phyloP scores from a whole-genome alignment of 139 green algal species.

The Yamagishiella unicocca region DNA sequence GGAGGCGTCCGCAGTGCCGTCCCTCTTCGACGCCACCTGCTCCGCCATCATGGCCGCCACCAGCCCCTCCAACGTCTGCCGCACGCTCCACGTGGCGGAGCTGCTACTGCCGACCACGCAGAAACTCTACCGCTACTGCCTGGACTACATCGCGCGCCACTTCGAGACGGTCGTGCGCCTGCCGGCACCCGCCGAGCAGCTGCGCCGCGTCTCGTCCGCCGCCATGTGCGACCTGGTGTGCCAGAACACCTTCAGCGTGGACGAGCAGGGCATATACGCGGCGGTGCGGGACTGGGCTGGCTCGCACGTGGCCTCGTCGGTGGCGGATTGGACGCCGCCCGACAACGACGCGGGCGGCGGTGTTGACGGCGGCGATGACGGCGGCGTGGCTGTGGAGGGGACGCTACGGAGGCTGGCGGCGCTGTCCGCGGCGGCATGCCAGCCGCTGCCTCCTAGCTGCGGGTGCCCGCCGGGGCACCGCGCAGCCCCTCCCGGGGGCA shows the following conservation, averaged over 20 bases:
- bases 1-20: background rate
- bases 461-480: too few species aligned
- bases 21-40: conserved; percentile 25
- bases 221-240: conserved; percentile 48
- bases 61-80: conserved; percentile 34
- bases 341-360: background rate
- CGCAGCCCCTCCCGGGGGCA: too few species aligned
- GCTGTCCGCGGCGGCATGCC: background rate
- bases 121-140: conserved; percentile 58
- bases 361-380: background rate
- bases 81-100: conserved; percentile 50
- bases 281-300: conserved; percentile 15
- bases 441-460: too few species aligned
- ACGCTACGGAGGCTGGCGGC: too few species aligned
- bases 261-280: conserved; percentile 54
- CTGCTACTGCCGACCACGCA: conserved; percentile 61
- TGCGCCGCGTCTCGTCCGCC: conserved; percentile 5
- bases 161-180: conserved; percentile 44
- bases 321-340: background rate
- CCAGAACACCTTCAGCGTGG: conserved; percentile 48
- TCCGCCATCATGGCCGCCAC: conserved; percentile 4
- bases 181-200: conserved; percentile 18
- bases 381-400: background rate
- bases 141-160: conserved; percentile 60
- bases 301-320: background rate